Base-by-base conservation (phyloP, 306 rosid genomes). In the Pachyrhizus erosus region DNA sequence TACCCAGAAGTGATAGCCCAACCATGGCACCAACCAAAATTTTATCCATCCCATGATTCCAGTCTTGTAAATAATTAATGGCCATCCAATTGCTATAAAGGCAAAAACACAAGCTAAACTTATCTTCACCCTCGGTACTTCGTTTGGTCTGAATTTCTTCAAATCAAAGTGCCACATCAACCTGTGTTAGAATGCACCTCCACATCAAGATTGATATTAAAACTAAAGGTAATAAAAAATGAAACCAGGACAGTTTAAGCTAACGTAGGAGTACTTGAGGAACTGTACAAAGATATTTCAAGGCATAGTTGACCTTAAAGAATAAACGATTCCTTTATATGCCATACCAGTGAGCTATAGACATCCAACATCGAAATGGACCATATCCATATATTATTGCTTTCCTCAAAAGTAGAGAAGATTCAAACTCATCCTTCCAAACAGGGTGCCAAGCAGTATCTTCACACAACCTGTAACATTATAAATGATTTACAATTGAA, bases 1-100 rank as follows among this genome's bases (percentile, higher is more conserved):
- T 96, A 96, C 99, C 99, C 99, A 96, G 76, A 96, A 93, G 93
- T 96, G 98, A 82, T 93, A 96, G 79, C 98, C 99, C 85, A 93
- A 84, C 98, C 98, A 96, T 33, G 99, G 99, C 98, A 96, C 93
- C 89, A 96, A 71, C 99, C 99, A 96, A 90, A 86, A 96, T 73
- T 96, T 96, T 81, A 96, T 79, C 99, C 99, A 96, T 81, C 99
- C 99, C 84, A 93, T 73, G 62, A 93, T 87, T 81, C 99, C 99
- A 0, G 92, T 73, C 91, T 92, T 96, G 88, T 84, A 93, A 82
- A 96, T 84, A 79, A 93, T 92, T 88, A 93, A 88, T 27, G 99
- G 97, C 97, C 98, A 96, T 73, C 99, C 98, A 71, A 96, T 90
- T 78, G 86, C 91, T 77, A 96, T 91, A 70, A 96, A 93, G 17